Evolutionary conservation across 2,329 filamentous ascomycete species (phyloP).

Genomic region (Cladophialophora yegresii): DNA sequence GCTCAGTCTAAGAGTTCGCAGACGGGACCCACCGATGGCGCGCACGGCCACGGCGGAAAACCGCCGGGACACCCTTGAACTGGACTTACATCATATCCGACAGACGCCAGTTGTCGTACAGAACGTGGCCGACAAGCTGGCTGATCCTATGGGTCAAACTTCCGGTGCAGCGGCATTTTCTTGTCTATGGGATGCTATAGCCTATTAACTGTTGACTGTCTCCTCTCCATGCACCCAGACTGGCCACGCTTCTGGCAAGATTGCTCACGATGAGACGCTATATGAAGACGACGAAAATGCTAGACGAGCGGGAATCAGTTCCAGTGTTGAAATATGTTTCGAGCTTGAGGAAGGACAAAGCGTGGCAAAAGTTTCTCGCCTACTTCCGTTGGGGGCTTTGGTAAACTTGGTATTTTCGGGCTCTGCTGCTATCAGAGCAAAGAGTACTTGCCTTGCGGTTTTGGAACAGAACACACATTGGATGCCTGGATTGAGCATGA

Average conservation of each 20-base stretch:
- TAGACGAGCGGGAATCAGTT: not conserved
- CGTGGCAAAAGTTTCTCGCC: not conserved
- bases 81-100: not conserved
- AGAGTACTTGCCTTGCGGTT: not conserved
- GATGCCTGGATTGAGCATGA: not conserved
- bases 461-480: constrained; percentile 7
- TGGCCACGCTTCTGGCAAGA: not conserved
- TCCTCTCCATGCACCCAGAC: not conserved
- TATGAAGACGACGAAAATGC: not conserved
- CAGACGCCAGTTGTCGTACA: not conserved
- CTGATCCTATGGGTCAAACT: not conserved
- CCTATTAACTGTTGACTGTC: not conserved
- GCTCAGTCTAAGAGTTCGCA: constrained; percentile 26
- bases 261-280: not conserved
- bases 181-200: not conserved
- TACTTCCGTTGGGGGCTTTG: not conserved
- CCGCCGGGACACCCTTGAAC: constrained; percentile 34
- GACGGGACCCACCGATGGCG: constrained; percentile 15
- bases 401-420: not conserved
- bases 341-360: not conserved
- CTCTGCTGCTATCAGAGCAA: not conserved
- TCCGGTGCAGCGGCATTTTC: not conserved
- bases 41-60: constrained; percentile 22
- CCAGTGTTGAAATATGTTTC: not conserved
- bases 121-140: not conserved